Conservation (phyloP, 225 moss, liverwort and hornwort genomes). For the Sphagnum tenellum region DNA sequence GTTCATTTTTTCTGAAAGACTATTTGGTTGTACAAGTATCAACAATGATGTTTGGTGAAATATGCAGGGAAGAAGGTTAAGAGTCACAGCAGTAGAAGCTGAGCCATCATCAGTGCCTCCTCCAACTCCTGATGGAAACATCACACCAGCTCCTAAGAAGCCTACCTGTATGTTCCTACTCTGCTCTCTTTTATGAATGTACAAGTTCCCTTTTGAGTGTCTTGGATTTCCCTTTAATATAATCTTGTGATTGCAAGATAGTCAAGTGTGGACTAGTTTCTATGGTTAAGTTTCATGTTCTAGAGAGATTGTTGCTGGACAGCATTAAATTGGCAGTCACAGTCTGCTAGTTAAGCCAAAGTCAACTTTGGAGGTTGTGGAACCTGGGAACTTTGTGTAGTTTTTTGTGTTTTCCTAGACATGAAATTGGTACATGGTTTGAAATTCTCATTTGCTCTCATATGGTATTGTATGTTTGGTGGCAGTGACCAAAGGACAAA, state of each 20-base stretch:
- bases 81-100: slow-evolving; percentile 24
- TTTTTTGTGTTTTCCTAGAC: background rate
- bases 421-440: background rate
- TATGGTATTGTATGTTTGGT: slow-evolving; percentile 6
- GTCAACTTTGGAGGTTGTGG: background rate
- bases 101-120: slow-evolving; percentile 26
- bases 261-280: too few relatives aligned
- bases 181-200: background rate
- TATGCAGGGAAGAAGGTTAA: slow-evolving; percentile 25
- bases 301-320: background rate
- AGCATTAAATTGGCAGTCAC: background rate
- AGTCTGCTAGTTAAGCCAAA: background rate
- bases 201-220: too few relatives aligned
- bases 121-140: slow-evolving; percentile 25
- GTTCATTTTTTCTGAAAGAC: too few relatives aligned
- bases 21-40: too few relatives aligned
- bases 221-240: too few relatives aligned
- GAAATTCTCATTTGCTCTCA: background rate
- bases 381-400: background rate
- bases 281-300: too few relatives aligned
- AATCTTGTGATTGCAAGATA: too few relatives aligned
- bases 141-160: slow-evolving; percentile 28
- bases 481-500: slow-evolving; percentile 92
- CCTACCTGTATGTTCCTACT: slow-evolving; percentile 22
- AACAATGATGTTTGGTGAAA: too few relatives aligned